Evolutionary conservation across 2,329 filamentous ascomycete species (phyloP).

Genomic region (Beauveria sp.): DNA sequence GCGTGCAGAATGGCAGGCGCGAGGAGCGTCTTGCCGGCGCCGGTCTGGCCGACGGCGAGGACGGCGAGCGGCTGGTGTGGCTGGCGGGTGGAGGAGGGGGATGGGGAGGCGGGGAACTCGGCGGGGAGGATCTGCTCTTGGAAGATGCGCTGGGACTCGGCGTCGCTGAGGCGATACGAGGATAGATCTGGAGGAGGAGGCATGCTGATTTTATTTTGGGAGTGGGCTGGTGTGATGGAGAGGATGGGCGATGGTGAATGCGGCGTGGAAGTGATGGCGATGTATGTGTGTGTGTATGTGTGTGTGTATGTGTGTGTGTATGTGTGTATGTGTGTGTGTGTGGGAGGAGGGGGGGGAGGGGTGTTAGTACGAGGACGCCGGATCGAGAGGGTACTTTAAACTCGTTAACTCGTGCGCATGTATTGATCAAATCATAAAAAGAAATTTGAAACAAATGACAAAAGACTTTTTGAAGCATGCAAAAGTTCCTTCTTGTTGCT

Average conservation of each 20-base stretch:
- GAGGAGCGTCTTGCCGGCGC: constrained; percentile 40
- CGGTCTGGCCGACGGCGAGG: constrained; percentile 40
- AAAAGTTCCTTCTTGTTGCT: not conserved
- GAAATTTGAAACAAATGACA: too few relatives aligned
- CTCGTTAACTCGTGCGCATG: not conserved
- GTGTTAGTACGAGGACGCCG: not conserved
- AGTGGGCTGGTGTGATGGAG: not conserved
- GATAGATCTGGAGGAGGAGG: constrained; percentile 22
- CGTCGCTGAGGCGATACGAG: constrained; percentile 24
- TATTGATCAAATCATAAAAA: too few relatives aligned
- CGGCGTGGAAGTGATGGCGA: not conserved
- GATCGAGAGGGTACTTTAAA: not conserved
- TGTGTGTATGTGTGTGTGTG: not conserved
- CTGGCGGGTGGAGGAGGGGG: not conserved
- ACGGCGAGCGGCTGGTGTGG: constrained; percentile 28
- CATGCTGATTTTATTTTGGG: not conserved
- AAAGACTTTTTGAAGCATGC: not conserved
- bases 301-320: not conserved
- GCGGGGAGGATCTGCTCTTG: constrained; percentile 23
- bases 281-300: not conserved
- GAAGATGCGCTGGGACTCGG: constrained; percentile 25
- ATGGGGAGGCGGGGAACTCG: constrained; percentile 22
- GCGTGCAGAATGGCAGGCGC: constrained; percentile 30
- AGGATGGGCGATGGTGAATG: not conserved
- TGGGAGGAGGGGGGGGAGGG: too few relatives aligned